These are phyloP conservation scores for Cladophialophora chaetospira DNA, from an alignment of 2,329 filamentous ascomycete species.

Conservation along the genomic window DNA sequence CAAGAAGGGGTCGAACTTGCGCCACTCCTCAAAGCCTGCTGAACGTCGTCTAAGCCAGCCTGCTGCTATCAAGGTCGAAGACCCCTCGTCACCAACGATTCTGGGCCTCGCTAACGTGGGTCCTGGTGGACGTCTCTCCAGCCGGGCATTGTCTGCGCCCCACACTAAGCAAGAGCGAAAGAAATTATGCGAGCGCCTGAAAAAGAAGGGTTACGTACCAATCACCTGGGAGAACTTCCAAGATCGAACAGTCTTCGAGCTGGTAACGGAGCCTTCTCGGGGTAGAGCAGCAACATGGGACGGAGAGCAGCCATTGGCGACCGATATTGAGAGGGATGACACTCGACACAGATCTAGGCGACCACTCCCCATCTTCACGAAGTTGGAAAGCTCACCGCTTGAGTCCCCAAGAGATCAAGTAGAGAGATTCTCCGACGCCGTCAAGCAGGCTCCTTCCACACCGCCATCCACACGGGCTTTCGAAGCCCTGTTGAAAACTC, in stretches of 20 bases:
- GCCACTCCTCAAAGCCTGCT: not conserved
- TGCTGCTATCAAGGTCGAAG: not conserved
- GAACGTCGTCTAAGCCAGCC: not conserved
- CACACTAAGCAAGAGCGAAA: not conserved
- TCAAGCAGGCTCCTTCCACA: not conserved
- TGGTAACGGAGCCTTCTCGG: too few species aligned
- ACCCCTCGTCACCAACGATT: not conserved
- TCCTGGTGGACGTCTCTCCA: not conserved
- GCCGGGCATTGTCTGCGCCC: slow-evolving; percentile 1
- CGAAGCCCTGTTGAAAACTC: too few species aligned
- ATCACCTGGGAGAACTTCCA: slow-evolving; percentile 4
- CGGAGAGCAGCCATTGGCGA: not conserved
- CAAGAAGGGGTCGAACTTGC: not conserved
- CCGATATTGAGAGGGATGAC: not conserved
- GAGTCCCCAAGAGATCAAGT: not conserved
- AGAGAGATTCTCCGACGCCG: not conserved
- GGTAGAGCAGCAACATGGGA: too few species aligned
- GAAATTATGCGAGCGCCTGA: not conserved
- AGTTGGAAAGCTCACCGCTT: not conserved
- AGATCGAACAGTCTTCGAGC: not conserved
- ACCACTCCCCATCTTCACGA: not conserved
- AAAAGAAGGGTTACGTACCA: not conserved
- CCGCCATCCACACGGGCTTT: not conserved
- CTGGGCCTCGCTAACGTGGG: not conserved
- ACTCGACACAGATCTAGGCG: not conserved